Conservation (phyloP, 306 rosid species). For the Benincasa hispida region DNA sequence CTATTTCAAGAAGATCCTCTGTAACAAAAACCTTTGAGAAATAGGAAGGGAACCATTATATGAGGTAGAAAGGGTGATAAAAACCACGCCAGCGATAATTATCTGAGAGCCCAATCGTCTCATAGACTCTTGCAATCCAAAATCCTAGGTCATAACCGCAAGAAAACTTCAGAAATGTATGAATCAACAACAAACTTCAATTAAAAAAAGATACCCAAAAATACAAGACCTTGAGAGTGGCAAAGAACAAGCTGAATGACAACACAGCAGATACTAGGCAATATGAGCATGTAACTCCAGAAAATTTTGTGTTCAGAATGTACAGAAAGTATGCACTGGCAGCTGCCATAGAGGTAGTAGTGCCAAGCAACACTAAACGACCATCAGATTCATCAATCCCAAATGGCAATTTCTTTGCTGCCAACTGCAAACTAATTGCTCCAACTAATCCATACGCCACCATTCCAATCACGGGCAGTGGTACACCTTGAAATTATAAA, state of each 20-base stretch:
- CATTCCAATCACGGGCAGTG: slow-evolving; percentile 81
- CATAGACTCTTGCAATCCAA: slow-evolving; percentile 42
- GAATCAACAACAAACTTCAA: not conserved
- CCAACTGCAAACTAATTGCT: slow-evolving; percentile 42
- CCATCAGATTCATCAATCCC: slow-evolving; percentile 42
- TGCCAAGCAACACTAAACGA: slow-evolving; percentile 41
- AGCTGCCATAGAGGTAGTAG: slow-evolving; percentile 73
- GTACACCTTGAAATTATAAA: slow-evolving; percentile 51
- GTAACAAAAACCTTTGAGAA: slow-evolving; percentile 37
- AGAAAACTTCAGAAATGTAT: not conserved
- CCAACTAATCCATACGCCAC: slow-evolving; percentile 55
- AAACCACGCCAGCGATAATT: slow-evolving; percentile 51
- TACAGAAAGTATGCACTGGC: slow-evolving; percentile 73
- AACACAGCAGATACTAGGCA: slow-evolving; percentile 62
- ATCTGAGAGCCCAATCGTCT: slow-evolving; percentile 48
- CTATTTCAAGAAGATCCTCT: not conserved
- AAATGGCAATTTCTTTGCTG: slow-evolving; percentile 35
- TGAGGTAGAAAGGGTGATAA: slow-evolving; percentile 54
- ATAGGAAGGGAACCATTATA: slow-evolving; percentile 33
- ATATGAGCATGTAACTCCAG: slow-evolving; percentile 58
- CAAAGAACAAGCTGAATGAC: slow-evolving; percentile 57
- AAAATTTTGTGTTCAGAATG: slow-evolving; percentile 48
- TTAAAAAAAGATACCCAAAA: not conserved
- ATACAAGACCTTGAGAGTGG: slow-evolving; percentile 30
- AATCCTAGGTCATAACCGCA: slow-evolving; percentile 27